Conservation (phyloP, 2,329 filamentous ascomycete species). For the Torrubiella hemipterigena region DNA sequence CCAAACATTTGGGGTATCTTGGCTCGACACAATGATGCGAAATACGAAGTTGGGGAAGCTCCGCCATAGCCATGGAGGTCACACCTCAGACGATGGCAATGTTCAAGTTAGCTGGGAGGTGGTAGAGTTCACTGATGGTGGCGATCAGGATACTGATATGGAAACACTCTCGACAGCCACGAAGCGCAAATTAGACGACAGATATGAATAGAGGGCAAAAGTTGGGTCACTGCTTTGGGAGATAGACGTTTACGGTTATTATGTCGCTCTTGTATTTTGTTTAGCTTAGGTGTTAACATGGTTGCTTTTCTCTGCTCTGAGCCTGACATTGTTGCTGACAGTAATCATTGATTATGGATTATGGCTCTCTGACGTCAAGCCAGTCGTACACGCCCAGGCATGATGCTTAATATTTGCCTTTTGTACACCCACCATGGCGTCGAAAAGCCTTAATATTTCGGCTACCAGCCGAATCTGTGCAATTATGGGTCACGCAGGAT, state of each 20-base stretch:
- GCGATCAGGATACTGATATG: constrained; percentile 24
- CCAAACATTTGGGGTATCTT: constrained; percentile 63
- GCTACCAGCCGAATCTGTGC: no score
- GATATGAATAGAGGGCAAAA: constrained; percentile 2
- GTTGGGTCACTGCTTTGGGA: not conserved
- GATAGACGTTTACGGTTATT: not conserved
- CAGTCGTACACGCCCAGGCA: no score
- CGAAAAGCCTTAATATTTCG: no score
- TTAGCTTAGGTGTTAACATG: no score
- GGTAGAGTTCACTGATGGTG: constrained; percentile 53
- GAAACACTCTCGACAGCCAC: constrained; percentile 19
- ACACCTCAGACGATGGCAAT: constrained; percentile 45
- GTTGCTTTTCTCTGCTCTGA: no score
- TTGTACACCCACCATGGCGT: no score
- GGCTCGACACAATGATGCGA: constrained; percentile 74
- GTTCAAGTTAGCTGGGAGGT: constrained; percentile 74
- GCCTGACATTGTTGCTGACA: no score
- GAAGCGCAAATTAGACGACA: constrained; percentile 38
- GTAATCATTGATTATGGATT: no score
- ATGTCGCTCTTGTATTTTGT: no score
- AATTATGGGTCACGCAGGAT: no score
- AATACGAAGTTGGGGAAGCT: constrained; percentile 61
- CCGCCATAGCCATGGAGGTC: constrained; percentile 46
- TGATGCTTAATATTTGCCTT: no score
- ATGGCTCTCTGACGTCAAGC: no score